A percentile compares a stretch with the other conserved stretches of the same genome.
Evolutionary conservation across 2,329 filamentous ascomycete genomes (phyloP).

Genomic region (Ophiocordyceps camponoti-saundersi): DNA sequence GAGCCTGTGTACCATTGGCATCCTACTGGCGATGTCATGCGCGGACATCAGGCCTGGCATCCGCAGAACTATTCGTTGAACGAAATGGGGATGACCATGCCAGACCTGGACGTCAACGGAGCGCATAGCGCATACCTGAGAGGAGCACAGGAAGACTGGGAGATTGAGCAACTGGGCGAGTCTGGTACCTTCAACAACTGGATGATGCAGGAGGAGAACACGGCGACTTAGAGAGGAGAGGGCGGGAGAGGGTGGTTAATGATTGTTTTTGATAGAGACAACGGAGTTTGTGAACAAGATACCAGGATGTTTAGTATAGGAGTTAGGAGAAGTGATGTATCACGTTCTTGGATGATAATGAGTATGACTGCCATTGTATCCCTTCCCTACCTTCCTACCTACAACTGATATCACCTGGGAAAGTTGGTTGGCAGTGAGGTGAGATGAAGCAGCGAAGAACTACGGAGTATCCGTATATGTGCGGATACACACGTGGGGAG

Average conservation of each 20-base stretch:
- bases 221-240: neutral
- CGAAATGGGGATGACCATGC: conserved; percentile 1
- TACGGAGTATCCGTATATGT: too few species aligned
- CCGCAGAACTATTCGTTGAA: neutral
- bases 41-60: neutral
- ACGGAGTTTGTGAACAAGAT: neutral
- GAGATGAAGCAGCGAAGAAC: too few species aligned
- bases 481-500: too few species aligned
- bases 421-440: too few species aligned
- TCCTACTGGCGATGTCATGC: neutral
- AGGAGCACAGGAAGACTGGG: conserved; percentile 17
- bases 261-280: neutral
- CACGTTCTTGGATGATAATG: too few species aligned
- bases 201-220: conserved; percentile 7
- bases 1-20: neutral
- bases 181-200: conserved; percentile 14
- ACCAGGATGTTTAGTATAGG: too few species aligned
- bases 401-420: too few species aligned
- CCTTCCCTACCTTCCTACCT: too few species aligned
- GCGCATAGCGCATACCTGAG: conserved; percentile 13
- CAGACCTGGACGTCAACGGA: conserved; percentile 3
- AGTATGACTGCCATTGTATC: too few species aligned
- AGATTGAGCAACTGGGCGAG: conserved; percentile 15
- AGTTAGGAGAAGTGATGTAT: too few species aligned
- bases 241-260: neutral